Percentiles rank a stretch among this genome's conserved stretches.
Conservation (phyloP, 1,284 basidiomycete genomes). For the Ceratobasidium sp. region DNA sequence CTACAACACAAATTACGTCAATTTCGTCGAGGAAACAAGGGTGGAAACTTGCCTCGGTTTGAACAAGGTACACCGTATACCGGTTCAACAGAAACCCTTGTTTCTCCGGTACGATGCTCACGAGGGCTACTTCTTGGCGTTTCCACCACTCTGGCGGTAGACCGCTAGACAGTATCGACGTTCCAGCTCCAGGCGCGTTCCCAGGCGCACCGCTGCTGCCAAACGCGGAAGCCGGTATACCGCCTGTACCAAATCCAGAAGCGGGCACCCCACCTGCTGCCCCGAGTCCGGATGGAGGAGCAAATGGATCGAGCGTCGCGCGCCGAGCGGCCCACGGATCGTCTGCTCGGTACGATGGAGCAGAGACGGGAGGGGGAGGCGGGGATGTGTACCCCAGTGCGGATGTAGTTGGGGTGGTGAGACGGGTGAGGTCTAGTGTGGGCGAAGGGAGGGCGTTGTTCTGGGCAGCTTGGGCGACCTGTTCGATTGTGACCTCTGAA, state of each 20-base stretch:
- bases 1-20: slow-evolving; percentile 56
- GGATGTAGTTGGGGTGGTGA: slow-evolving; percentile 63
- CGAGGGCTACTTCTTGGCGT: slow-evolving; percentile 76
- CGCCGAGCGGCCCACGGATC: slow-evolving; percentile 76
- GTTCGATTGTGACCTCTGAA: slow-evolving; percentile 82
- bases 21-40: background rate
- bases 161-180: slow-evolving; percentile 76
- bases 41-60: slow-evolving; percentile 74
- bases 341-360: slow-evolving; percentile 64
- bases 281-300: slow-evolving; percentile 6
- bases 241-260: slow-evolving; percentile 39
- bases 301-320: slow-evolving; percentile 45
- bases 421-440: slow-evolving; percentile 68
- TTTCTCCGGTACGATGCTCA: slow-evolving; percentile 78
- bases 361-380: slow-evolving; percentile 57
- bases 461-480: slow-evolving; percentile 78
- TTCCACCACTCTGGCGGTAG: slow-evolving; percentile 87
- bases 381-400: slow-evolving; percentile 61
- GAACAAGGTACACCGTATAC: slow-evolving; percentile 83
- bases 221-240: slow-evolving; percentile 26
- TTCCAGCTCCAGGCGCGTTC: slow-evolving; percentile 57
- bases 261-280: background rate
- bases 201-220: slow-evolving; percentile 48
- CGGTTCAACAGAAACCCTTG: slow-evolving; percentile 90
- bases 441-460: slow-evolving; percentile 79